A percentile compares a stretch with the other conserved stretches of the same genome.
Evolutionary conservation across 805 yeast genomes (phyloP).

Genomic region (Wickerhamomyces queroliae): DNA sequence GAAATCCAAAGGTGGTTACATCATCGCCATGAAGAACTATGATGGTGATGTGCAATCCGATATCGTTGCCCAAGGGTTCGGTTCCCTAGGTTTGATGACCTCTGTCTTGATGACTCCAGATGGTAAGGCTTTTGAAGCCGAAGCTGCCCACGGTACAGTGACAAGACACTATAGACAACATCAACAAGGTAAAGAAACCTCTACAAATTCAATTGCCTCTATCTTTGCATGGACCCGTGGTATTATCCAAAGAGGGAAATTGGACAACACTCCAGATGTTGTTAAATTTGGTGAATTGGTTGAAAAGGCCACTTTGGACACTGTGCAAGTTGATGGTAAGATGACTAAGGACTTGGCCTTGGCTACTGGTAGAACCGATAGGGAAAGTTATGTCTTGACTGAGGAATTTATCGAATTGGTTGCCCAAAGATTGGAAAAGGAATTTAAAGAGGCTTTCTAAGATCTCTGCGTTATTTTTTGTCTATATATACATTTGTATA

Average conservation of each 20-base stretch:
- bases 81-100: constrained; percentile 95
- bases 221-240: constrained; percentile 98
- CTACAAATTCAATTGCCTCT: constrained; percentile 95
- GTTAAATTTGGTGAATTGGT: constrained; percentile 69
- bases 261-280: constrained; percentile 85
- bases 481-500: too few species aligned
- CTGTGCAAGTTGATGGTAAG: constrained; percentile 75
- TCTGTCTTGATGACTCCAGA: constrained; percentile 96
- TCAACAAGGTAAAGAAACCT: constrained; percentile 95
- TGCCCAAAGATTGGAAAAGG: constrained; percentile 48
- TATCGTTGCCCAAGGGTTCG: constrained; percentile 97
- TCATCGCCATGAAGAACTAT: constrained; percentile 95
- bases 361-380: constrained; percentile 80
- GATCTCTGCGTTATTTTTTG: too few species aligned
- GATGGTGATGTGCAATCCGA: constrained; percentile 98
- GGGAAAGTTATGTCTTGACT: constrained; percentile 80
- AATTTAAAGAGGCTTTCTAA: constrained; percentile 11
- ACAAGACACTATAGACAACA: constrained; percentile 95
- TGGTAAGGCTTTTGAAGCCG: constrained; percentile 91
- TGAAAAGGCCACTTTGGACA: constrained; percentile 81
- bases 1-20: constrained; percentile 90
- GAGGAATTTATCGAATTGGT: constrained; percentile 88
- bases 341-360: constrained; percentile 97
- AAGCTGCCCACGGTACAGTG: constrained; percentile 99
- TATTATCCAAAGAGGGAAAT: constrained; percentile 82